Conservation (phyloP, 2,329 filamentous ascomycete species). For the Scleromitrula shiraiana region DNA sequence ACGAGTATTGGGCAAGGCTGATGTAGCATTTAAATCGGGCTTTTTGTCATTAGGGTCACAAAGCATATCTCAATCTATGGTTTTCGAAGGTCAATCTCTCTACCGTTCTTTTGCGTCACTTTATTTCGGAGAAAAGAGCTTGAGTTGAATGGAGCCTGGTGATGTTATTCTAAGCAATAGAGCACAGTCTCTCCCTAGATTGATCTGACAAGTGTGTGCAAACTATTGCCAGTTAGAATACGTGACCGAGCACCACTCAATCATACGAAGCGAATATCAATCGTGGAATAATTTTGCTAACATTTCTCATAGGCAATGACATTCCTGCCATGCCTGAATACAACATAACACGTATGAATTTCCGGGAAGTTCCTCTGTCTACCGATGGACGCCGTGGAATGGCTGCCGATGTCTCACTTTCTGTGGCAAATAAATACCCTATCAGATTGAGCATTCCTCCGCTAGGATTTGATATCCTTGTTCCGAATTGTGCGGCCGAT, state of each 20-base stretch:
- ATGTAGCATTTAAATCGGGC: slow-evolving; percentile 69
- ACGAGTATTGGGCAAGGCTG: slow-evolving; percentile 63
- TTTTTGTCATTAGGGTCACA: slow-evolving; percentile 73
- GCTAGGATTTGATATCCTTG: slow-evolving; percentile 75
- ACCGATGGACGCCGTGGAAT: slow-evolving; percentile 49
- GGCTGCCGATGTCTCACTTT: slow-evolving; percentile 69
- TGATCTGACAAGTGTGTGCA: slow-evolving; percentile 18
- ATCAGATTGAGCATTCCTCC: slow-evolving; percentile 68
- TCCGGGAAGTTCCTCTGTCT: slow-evolving; percentile 59
- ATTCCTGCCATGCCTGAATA: slow-evolving; percentile 74
- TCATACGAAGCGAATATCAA: background rate
- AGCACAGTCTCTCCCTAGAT: background rate
- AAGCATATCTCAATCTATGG: slow-evolving; percentile 61
- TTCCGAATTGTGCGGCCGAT: slow-evolving; percentile 67
- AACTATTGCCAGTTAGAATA: background rate
- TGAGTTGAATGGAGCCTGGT: slow-evolving; percentile 25
- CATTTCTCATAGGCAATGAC: slow-evolving; percentile 44
- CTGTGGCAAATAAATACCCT: slow-evolving; percentile 68
- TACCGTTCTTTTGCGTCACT: slow-evolving; percentile 54
- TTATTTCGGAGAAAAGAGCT: slow-evolving; percentile 52
- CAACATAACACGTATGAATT: slow-evolving; percentile 71
- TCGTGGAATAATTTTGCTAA: slow-evolving; percentile 17
- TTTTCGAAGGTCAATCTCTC: slow-evolving; percentile 76
- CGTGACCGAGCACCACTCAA: background rate
- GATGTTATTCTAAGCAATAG: slow-evolving; percentile 10